A percentile compares a stretch with the other conserved stretches of the same genome.
phyloP scores from a whole-genome alignment of 2,329 filamentous ascomycete genomes.

The Cladosporium velox region DNA sequence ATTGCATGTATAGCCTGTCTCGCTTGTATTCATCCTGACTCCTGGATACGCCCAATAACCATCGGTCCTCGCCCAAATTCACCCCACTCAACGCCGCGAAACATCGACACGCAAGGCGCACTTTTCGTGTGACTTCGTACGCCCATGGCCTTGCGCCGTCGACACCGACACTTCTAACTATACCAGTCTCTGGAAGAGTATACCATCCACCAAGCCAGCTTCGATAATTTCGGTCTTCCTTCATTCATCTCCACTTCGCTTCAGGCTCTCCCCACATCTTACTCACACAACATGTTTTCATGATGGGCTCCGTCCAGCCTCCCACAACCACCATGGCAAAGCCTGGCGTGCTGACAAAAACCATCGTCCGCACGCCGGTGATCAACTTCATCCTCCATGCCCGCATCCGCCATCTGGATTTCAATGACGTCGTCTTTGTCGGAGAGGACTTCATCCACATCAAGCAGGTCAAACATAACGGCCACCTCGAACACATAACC shows the following conservation, averaged over 20 bases:
- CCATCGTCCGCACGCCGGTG: conserved; percentile 73
- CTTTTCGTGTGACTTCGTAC: background rate
- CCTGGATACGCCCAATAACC: background rate
- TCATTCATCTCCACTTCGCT: background rate
- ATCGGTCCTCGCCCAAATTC: background rate
- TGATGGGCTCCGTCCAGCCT: conserved; percentile 17
- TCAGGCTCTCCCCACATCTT: background rate
- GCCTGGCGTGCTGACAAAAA: conserved; percentile 72
- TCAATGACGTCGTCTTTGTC: conserved; percentile 85
- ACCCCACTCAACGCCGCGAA: background rate
- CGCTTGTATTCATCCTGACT: background rate
- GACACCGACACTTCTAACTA: background rate
- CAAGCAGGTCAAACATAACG: conserved; percentile 62
- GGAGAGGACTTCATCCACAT: conserved; percentile 81
- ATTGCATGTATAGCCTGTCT: background rate
- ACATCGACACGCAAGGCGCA: conserved; percentile 2
- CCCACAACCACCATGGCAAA: background rate
- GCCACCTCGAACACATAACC: conserved; percentile 73
- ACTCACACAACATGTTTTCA: conserved; percentile 7
- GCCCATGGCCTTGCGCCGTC: background rate
- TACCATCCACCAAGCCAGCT: background rate
- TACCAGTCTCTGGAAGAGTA: background rate
- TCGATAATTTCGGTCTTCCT: background rate
- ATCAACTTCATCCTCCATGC: conserved; percentile 77
- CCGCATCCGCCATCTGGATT: conserved; percentile 66